Percentiles rank a stretch among this genome's conserved stretches.
Evolutionary conservation across 768 basidiomycete genomes (phyloP).

Genomic region (Xerocomellus intermedius): DNA sequence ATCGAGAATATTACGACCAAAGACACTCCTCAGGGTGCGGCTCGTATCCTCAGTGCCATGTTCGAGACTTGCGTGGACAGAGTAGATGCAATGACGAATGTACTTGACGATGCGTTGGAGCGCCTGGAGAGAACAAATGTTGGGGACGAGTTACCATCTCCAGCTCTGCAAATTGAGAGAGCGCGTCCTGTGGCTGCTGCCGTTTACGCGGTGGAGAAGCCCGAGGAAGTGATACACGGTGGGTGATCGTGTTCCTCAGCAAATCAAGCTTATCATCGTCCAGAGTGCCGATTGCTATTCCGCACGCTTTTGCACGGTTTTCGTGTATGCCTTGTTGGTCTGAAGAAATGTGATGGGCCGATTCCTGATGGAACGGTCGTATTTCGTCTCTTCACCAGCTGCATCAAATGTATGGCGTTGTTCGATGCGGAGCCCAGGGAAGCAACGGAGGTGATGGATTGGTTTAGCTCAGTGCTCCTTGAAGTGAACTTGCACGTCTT

Average conservation of each 20-base stretch:
- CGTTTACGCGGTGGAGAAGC: constrained; percentile 74
- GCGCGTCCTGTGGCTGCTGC: constrained; percentile 79
- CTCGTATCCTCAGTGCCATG: constrained; percentile 67
- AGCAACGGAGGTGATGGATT: constrained; percentile 79
- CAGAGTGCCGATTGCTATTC: constrained; percentile 85
- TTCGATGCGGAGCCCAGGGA: constrained; percentile 73
- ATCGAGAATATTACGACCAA: constrained; percentile 80
- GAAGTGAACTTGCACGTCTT: constrained; percentile 91
- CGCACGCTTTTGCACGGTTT: constrained; percentile 88
- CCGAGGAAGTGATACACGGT: constrained; percentile 83
- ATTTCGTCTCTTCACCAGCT: constrained; percentile 82
- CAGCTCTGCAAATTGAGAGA: constrained; percentile 76
- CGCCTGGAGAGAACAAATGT: constrained; percentile 46
- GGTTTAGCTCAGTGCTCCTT: constrained; percentile 67
- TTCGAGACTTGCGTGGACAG: constrained; percentile 84
- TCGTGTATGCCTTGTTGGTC: constrained; percentile 68
- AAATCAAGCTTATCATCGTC: constrained; percentile 2
- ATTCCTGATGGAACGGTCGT: constrained; percentile 85
- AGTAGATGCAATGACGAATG: constrained; percentile 72
- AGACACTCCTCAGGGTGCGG: constrained; percentile 66
- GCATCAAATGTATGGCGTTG: constrained; percentile 79
- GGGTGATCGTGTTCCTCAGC: constrained; percentile 19
- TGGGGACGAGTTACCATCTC: constrained; percentile 40
- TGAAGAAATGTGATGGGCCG: constrained; percentile 79
- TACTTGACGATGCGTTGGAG: constrained; percentile 49